Conservation (phyloP, 305 asterid species). For the Fraxinus ornus region DNA sequence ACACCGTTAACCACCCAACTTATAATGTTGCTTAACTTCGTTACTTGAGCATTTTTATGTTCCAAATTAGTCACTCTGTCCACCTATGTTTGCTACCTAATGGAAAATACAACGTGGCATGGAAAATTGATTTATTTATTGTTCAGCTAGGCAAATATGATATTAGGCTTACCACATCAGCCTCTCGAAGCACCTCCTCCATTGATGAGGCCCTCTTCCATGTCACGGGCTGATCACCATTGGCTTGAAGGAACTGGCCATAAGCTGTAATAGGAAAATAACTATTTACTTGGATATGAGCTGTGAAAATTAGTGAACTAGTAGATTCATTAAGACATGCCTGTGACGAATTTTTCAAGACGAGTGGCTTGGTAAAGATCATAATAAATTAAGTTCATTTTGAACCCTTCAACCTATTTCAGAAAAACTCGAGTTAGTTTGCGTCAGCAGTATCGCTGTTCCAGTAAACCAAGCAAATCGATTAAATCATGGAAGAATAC, state of each 20-base stretch:
- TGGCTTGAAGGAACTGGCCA: slow-evolving; percentile 86
- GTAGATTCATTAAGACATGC: slow-evolving; percentile 34
- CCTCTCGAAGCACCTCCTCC: slow-evolving; percentile 91
- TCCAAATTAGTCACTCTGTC: background rate
- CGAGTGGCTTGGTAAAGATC: slow-evolving; percentile 96
- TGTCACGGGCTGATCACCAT: slow-evolving; percentile 86
- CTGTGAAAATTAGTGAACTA: slow-evolving; percentile 5
- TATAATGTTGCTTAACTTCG: background rate
- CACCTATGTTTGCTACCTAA: background rate
- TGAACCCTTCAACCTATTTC: slow-evolving; percentile 92
- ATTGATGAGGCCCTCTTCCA: slow-evolving; percentile 91
- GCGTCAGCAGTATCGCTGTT: slow-evolving; percentile 12
- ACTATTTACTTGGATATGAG: slow-evolving; percentile 5
- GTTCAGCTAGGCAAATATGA: background rate
- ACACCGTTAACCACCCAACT: background rate
- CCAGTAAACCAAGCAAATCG: background rate
- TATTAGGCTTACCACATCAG: slow-evolving; percentile 62
- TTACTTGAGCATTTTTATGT: background rate
- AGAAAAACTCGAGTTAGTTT: slow-evolving; percentile 9
- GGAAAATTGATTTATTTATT: background rate
- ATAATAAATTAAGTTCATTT: slow-evolving; percentile 92
- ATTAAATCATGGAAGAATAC: background rate
- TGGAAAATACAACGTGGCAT: background rate
- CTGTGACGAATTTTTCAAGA: slow-evolving; percentile 89
- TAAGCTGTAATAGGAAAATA: slow-evolving; percentile 54